Evolutionary conservation across 129 eudicot genomes (phyloP).

Genomic region (Daucus carota): DNA sequence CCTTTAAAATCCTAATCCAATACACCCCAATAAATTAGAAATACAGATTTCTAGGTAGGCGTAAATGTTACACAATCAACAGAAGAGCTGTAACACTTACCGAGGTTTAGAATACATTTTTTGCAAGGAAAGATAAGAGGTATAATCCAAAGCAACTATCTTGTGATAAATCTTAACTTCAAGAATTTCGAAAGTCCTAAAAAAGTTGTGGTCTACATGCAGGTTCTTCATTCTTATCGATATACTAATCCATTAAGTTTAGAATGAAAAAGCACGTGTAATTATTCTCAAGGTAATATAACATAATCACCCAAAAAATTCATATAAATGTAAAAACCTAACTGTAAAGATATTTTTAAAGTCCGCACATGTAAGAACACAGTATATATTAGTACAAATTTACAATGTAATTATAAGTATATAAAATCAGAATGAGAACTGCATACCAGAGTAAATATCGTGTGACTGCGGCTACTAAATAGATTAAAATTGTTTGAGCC

Average conservation of each 20-base stretch:
- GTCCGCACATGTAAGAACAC: background rate
- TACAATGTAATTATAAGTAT: background rate
- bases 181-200: no score
- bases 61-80: background rate
- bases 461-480: conserved; percentile 95
- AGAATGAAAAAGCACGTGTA: background rate
- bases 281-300: background rate
- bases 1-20: no score
- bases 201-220: background rate
- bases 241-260: background rate
- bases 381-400: no score
- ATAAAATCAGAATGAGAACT: conserved; percentile 1
- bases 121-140: background rate
- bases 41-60: background rate
- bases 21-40: no score
- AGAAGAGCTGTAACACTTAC: background rate
- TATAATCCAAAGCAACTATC: background rate
- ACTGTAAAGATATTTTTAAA: background rate
- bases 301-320: background rate
- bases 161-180: no score
- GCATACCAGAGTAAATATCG: conserved; percentile 92
- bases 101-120: background rate
- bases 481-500: conserved; percentile 94
- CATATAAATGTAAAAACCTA: background rate
- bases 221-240: background rate